These are phyloP conservation scores for Yamadazyma taylorii DNA, from an alignment of 1,139 yeast species.

Conservation along the genomic window DNA sequence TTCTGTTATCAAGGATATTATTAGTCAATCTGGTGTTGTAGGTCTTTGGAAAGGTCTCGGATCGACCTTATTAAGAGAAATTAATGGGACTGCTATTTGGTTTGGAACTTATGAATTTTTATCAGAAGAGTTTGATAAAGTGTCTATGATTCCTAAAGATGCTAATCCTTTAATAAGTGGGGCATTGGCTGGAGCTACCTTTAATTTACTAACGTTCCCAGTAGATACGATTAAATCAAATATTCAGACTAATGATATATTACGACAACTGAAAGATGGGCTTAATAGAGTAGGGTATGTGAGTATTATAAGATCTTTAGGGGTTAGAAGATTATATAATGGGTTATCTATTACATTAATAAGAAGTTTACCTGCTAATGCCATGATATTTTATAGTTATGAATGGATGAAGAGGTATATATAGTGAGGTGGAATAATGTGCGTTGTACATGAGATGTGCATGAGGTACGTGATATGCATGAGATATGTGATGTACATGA, in stretches of 20 bases:
- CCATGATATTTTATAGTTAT: conserved; percentile 78
- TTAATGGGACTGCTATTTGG: conserved; percentile 93
- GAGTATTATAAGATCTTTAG: conserved; percentile 30
- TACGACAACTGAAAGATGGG: conserved; percentile 9
- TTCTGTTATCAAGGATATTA: conserved; percentile 43
- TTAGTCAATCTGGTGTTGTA: conserved; percentile 51
- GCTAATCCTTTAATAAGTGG: conserved; percentile 62
- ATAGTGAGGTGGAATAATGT: too few species aligned
- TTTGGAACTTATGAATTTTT: conserved; percentile 81
- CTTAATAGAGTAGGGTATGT: conserved; percentile 25
- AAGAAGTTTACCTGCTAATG: conserved; percentile 89
- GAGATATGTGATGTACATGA: too few species aligned
- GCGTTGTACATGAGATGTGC: too few species aligned
- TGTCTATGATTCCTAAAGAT: conserved; percentile 16
- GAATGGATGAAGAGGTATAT: conserved; percentile 33
- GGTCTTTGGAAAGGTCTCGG: conserved; percentile 81
- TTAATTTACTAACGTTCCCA: conserved; percentile 80
- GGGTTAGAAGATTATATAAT: conserved; percentile 69
- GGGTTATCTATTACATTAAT: conserved; percentile 83
- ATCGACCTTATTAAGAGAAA: conserved; percentile 81
- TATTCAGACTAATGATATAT: conserved; percentile 65
- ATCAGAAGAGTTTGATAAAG: conserved; percentile 35
- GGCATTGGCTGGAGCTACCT: conserved; percentile 81
- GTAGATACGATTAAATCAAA: conserved; percentile 88
- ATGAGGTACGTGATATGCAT: too few species aligned